Evolutionary conservation across 2,329 filamentous ascomycete genomes (phyloP), one percentile per base, ranked within the genome.

Genomic region (Rhynchosporium agropyri): DNA sequence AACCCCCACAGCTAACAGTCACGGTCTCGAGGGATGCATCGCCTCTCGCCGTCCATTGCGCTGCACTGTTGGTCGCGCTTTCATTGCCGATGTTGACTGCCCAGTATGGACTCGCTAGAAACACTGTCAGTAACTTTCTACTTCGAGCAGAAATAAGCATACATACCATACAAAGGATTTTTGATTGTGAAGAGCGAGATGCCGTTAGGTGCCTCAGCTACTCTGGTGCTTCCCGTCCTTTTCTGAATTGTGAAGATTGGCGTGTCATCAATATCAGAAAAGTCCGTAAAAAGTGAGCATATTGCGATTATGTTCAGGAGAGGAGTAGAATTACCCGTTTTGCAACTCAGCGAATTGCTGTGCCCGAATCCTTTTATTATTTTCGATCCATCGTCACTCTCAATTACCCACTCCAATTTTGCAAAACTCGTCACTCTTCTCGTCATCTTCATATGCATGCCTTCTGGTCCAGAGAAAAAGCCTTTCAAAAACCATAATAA

Each of bases 381-480:
- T 3, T 49, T 29, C 2, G 38, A 36, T 3, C 51, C 59, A 36
- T 61, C 46, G n/a, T 51, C 31, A 51, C 43, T 50, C 26, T 65
- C 60, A 8, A 67, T 56, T 2, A 61, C 53, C 65, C 65, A 67
- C 38, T 65, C 63, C 36, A 63, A 43, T 33, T 62, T 67, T 20
- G 61, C 60, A 13, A 62, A 60, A 20, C 51, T 63, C 8, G 48
- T 53, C 5, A 63, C 54, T 42, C 56, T 51, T 20, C 65, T 61
- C 1, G 61, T 60, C 65, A 67, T 67, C 46, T 50, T 65, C 4
- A 67, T 51, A 15, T 63, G 58, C 40, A 67, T 31, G 31, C 65
- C 65, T 20, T 61, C 28, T 2, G 26, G 33, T 15, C 28, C 40
- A 12, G 65, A 61, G 46, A 65, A 55, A 31, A 65, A 65, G 6